Conservation (phyloP, 768 basidiomycete species). For the Holtermanniella nyarrowii region DNA sequence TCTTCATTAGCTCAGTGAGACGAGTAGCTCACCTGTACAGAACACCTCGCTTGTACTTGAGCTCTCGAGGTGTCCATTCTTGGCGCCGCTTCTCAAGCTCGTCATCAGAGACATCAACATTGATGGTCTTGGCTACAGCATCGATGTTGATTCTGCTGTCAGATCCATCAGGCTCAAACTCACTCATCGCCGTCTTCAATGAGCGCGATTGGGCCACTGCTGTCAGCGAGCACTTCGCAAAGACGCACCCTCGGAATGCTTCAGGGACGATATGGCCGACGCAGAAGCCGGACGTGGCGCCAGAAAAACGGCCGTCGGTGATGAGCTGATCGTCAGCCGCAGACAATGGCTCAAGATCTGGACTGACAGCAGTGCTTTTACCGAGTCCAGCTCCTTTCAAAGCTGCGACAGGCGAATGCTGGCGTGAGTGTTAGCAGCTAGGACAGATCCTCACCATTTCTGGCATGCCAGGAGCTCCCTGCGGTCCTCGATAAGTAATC, state of each 20-base stretch:
- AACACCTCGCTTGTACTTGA: conserved; percentile 64
- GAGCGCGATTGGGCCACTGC: conserved; percentile 67
- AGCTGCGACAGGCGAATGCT: conserved; percentile 56
- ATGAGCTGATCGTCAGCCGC: conserved; percentile 67
- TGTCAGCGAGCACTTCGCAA: conserved; percentile 6
- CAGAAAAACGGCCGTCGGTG: conserved; percentile 83
- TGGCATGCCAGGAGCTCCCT: conserved; percentile 66
- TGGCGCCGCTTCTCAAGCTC: conserved; percentile 54
- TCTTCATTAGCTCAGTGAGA: not conserved
- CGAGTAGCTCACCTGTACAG: conserved; percentile 49
- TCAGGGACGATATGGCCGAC: conserved; percentile 51
- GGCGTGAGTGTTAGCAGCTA: not conserved
- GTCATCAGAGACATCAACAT: conserved; percentile 58
- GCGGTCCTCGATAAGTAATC: not conserved
- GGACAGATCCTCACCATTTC: conserved; percentile 46
- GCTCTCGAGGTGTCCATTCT: conserved; percentile 58
- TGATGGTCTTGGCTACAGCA: conserved; percentile 73
- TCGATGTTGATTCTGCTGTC: conserved; percentile 60
- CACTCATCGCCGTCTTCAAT: conserved; percentile 66
- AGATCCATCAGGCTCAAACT: not conserved
- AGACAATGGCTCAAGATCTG: conserved; percentile 45
- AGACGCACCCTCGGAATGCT: not conserved
- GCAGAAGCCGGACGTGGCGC: conserved; percentile 61
- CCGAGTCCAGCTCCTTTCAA: conserved; percentile 50
- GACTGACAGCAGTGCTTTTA: not conserved